phyloP scores from a whole-genome alignment of 2,329 filamentous ascomycete species.

The Xylaria polymorpha region DNA sequence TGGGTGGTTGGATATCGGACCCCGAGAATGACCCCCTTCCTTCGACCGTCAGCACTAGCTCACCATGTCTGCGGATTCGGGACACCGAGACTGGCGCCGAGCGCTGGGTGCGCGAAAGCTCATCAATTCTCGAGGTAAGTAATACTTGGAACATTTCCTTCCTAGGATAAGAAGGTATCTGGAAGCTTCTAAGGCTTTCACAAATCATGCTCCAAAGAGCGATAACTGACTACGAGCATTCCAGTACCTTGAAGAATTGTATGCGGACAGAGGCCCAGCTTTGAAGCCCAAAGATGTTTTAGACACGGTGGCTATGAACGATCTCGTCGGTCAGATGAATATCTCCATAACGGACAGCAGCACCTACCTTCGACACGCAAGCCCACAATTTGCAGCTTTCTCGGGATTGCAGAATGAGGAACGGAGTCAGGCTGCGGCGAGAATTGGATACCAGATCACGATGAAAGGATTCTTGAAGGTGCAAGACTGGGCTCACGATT shows the following conservation, averaged over 20 bases:
- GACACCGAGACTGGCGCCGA: slow-evolving; percentile 24
- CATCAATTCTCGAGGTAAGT: slow-evolving; percentile 28
- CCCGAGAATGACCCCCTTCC: slow-evolving; percentile 38
- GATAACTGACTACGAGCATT: too few relatives aligned
- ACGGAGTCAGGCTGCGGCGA: slow-evolving; percentile 33
- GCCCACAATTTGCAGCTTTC: slow-evolving; percentile 30
- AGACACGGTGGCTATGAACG: slow-evolving; percentile 27
- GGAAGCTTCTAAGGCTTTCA: too few relatives aligned
- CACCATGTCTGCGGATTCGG: slow-evolving; percentile 39
- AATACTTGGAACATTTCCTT: too few relatives aligned
- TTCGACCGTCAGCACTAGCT: slow-evolving; percentile 29
- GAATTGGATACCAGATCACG: slow-evolving; percentile 31
- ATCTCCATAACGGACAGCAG: slow-evolving; percentile 24
- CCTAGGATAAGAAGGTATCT: too few relatives aligned
- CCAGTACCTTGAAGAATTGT: slow-evolving; percentile 38
- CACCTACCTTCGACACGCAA: slow-evolving; percentile 38
- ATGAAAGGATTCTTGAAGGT: slow-evolving; percentile 33
- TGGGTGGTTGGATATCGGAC: slow-evolving; percentile 22
- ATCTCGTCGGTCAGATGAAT: slow-evolving; percentile 37
- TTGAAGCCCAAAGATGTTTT: slow-evolving; percentile 18
- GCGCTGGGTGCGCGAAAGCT: slow-evolving; percentile 41
- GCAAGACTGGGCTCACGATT: slow-evolving; percentile 29
- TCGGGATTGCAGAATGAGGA: slow-evolving; percentile 33
- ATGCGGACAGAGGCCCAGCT: slow-evolving; percentile 7
- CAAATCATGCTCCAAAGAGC: too few relatives aligned